Percentiles rank a stretch among this genome's conserved stretches.
These are phyloP conservation scores for Macrolepiota fuliginosa DNA, from an alignment of 768 basidiomycete genomes.

Conservation along the genomic window DNA sequence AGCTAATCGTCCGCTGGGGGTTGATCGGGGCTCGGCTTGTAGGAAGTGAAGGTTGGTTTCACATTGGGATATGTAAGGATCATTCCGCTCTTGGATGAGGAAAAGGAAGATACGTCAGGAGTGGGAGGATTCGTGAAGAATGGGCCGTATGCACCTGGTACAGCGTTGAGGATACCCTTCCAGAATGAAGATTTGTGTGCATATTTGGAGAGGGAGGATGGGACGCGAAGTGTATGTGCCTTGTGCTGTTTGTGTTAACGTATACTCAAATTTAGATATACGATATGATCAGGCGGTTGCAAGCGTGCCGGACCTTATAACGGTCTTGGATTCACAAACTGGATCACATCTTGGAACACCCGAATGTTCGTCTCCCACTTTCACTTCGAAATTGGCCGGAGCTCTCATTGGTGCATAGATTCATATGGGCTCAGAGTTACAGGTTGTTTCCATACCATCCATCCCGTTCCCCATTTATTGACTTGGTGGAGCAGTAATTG, in stretches of 20 bases:
- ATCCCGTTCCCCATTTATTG: not conserved
- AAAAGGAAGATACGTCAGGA: constrained; percentile 24
- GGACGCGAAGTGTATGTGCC: constrained; percentile 19
- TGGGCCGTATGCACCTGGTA: constrained; percentile 18
- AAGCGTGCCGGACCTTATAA: constrained; percentile 65
- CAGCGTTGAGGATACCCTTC: constrained; percentile 50
- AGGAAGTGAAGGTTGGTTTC: constrained; percentile 35
- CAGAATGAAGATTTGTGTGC: constrained; percentile 63
- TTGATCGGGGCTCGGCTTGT: not conserved
- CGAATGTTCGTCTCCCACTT: constrained; percentile 28
- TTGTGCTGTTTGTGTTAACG: not conserved
- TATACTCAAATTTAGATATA: not conserved
- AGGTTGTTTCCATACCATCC: constrained; percentile 30
- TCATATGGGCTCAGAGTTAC: constrained; percentile 59
- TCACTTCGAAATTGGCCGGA: not conserved
- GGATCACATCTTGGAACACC: constrained; percentile 63
- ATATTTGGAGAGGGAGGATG: constrained; percentile 32
- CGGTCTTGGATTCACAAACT: constrained; percentile 59
- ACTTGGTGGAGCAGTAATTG: constrained; percentile 22
- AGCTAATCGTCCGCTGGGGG: not conserved
- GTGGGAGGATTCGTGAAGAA: not conserved
- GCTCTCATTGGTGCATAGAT: constrained; percentile 22
- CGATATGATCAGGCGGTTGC: constrained; percentile 37
- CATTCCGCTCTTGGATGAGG: constrained; percentile 26
- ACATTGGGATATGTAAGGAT: constrained; percentile 34